Percentiles rank a stretch among this genome's conserved stretches.
These are phyloP conservation scores for Pythium biforme DNA, from an alignment of 352 stramenopile species.

Conservation along the genomic window DNA sequence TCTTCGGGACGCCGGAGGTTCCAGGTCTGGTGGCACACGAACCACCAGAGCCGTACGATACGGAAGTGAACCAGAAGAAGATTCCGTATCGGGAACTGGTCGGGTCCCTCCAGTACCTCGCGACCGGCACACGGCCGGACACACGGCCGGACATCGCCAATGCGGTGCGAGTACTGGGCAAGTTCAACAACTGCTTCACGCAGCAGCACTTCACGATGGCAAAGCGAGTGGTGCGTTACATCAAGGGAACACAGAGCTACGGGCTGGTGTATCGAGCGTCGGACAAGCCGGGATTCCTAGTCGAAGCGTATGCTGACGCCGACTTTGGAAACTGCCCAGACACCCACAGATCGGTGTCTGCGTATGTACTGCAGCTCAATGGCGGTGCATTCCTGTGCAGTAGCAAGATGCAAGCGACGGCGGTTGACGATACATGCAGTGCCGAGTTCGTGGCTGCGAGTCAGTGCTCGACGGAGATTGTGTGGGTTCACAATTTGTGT, in stretches of 20 bases:
- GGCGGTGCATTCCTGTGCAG: constrained; percentile 3
- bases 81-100: constrained; percentile 18
- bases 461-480: constrained; percentile 9
- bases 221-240: constrained; percentile 14
- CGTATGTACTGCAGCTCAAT: constrained; percentile 4
- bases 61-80: constrained; percentile 14
- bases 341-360: constrained; percentile 11
- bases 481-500: constrained; percentile 10
- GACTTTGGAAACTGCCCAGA: constrained; percentile 13
- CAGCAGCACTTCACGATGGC: constrained; percentile 14
- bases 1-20: no score
- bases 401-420: constrained; percentile 6
- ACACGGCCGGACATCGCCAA: constrained; percentile 21
- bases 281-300: neutral
- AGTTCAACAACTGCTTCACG: constrained; percentile 12
- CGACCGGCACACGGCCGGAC: constrained; percentile 7
- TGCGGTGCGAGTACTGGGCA: constrained; percentile 12
- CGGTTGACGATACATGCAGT: constrained; percentile 17
- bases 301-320: constrained; percentile 14
- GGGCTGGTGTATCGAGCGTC: constrained; percentile 13
- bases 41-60: constrained; percentile 1
- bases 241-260: constrained; percentile 9
- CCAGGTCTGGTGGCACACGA: neutral
- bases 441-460: constrained; percentile 13
- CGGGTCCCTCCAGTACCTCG: constrained; percentile 16